Evolutionary conservation across 1,139 yeast genomes (phyloP), one percentile per base, ranked within the genome.

Genomic region (Torulaspora pretoriensis): DNA sequence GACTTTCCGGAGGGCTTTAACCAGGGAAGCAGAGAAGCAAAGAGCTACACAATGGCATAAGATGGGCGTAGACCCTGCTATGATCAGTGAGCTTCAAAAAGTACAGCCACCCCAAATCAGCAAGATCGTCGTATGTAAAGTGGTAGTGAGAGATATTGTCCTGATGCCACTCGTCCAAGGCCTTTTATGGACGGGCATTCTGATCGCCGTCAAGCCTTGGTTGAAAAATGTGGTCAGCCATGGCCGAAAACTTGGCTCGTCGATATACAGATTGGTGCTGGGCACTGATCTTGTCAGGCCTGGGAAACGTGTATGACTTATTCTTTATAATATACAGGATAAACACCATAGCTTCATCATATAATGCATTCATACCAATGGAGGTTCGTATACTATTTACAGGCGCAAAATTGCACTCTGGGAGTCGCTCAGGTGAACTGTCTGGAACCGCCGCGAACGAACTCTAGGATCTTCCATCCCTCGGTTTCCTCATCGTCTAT

Each of bases 401-500:
- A 46, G 31, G 37, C 43, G 37, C 32, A 35, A 12, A 25, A 26
- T 13, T 19, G 34, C 28, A 23, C 32, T 24, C 23, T 9, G 24
- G 27, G 13, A 26, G 25, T 16, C 24, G 34, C 44, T 66, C 64
- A 88, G 56, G 90, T 89, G 79, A 85, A 88, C 48, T 84, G 86
- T 71, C 96, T 81, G 41, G 95, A 83, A 40, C 89, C 94, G 55
- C 96, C 96, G 64, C 97, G 83, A 43, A 89, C 97, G 65, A 94
- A 86, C 69, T 94, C 98, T 62, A 92, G 70, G 47, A 94, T 81
- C 72, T 87, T 88, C 98, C 98, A 94, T 34, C 99, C 99, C 62
- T 88, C 96, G 23, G 99, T 94, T 58, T 83, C 89, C 46, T 78
- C 76, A 65, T 94, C 87, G 50, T 83, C 95, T 63, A 94, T 80